Conservation (phyloP, 805 yeast genomes). For the Yueomyces sinensis region DNA sequence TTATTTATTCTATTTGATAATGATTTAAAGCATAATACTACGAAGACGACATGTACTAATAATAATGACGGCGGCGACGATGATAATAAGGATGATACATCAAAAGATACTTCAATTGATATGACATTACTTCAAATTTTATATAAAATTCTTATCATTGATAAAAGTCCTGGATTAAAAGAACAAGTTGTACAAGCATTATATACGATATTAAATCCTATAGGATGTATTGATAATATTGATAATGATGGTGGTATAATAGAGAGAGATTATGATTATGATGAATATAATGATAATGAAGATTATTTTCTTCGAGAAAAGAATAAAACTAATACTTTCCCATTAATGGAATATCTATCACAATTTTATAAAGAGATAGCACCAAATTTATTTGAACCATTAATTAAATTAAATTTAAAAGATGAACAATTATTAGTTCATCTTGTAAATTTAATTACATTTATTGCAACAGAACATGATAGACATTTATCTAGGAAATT, state of each 20-base stretch:
- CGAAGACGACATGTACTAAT: background rate
- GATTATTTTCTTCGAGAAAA: too few species aligned
- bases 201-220: conserved; percentile 56
- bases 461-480: conserved; percentile 57
- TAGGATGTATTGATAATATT: conserved; percentile 16
- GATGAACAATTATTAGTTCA: conserved; percentile 38
- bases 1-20: conserved; percentile 42
- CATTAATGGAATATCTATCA: conserved; percentile 25
- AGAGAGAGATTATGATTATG: conserved; percentile 18
- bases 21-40: conserved; percentile 20
- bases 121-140: conserved; percentile 44
- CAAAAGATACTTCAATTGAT: conserved; percentile 21
- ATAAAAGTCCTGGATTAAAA: conserved; percentile 56
- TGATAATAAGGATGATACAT: conserved; percentile 2
- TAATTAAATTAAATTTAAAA: conserved; percentile 24
- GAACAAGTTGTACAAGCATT: conserved; percentile 79
- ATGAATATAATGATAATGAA: conserved; percentile 3
- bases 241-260: conserved; percentile 5
- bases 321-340: conserved; percentile 4
- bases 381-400: conserved; percentile 37
- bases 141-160: conserved; percentile 47
- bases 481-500: conserved; percentile 44
- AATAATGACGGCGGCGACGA: conserved; percentile 1
- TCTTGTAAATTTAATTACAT: conserved; percentile 58
- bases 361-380: conserved; percentile 56